Base-by-base conservation (phyloP, 179 eudicot genomes). In the Beta corolliflora region DNA sequence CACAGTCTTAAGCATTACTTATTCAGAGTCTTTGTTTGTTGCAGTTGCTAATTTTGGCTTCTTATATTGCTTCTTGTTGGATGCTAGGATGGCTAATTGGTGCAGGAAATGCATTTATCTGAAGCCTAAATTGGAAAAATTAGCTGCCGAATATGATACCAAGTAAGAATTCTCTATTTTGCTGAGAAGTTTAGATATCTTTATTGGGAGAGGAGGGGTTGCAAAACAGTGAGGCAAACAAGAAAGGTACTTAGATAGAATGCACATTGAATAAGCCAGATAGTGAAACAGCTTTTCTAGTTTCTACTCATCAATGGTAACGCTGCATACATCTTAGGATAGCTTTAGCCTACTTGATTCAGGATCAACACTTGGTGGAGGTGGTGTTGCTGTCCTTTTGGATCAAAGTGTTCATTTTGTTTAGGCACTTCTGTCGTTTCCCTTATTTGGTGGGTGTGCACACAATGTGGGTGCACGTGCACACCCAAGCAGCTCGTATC, bases 61-160 rank as follows among this genome's bases (percentile, higher is more conserved):
- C 46, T 54, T 65, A 15, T 56, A 6, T 79, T 52, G 23, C 5
- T 77, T 50, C 6, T 41, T 44, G 56, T 64, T 65, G 79, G 79
- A 63, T 79, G 46, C 59, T 81, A 94, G 98, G 98, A 93, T 94
- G 98, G 98, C 98, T 69, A 75, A 90, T 23, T 93, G 98, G 98
- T 95, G 98, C 89, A 87, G 98, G 77, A 95, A 95, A 86, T 95
- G 98, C 89, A 95, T 95, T 31, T 93, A 90, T 81, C 85, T 95
- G 79, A 92, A 92, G 89, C 98, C 98, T 56, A 93, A 95, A 81
- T 83, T 95, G 88, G 99, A 94, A 84, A 95, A 95, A 86, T 50
- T 95, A 80, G 95, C 97, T 18, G 94, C 97, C 14, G 97, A 95
- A 63, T 95, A 70, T 85, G 97, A 92, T 54, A 84, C 94, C 87